phyloP scores from a whole-genome alignment of 352 stramenopile species.

The Phytophthora meadii region DNA sequence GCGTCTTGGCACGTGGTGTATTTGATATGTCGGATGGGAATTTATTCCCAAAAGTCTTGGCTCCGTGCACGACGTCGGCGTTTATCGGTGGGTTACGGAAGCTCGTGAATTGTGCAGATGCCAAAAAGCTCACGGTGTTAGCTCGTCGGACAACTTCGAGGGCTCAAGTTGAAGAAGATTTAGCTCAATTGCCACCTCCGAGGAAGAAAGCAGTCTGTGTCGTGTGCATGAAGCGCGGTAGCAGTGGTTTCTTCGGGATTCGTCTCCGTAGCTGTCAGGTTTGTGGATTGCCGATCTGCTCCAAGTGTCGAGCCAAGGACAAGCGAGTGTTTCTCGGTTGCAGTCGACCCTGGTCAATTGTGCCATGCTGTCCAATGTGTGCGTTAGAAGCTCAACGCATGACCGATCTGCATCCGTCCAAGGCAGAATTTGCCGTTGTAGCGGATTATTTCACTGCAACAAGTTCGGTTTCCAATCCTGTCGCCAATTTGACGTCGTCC shows the following conservation, averaged over 20 bases:
- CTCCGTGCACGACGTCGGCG: no score
- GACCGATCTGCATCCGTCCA: slow-evolving; percentile 29
- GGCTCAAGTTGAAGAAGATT: no score
- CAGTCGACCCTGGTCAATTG: slow-evolving; percentile 11
- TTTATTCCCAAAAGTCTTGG: no score
- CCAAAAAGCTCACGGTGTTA: no score
- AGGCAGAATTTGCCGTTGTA: slow-evolving; percentile 38
- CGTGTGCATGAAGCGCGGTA: slow-evolving; percentile 25
- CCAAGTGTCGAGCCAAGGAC: slow-evolving; percentile 19
- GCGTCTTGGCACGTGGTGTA: no score
- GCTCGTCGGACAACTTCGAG: no score
- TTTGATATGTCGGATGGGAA: no score
- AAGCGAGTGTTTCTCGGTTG: slow-evolving; percentile 35
- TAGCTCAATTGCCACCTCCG: slow-evolving; percentile 1
- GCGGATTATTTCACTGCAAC: slow-evolving; percentile 10
- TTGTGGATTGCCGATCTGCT: slow-evolving; percentile 18
- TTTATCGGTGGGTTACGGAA: no score
- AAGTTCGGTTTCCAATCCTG: neutral
- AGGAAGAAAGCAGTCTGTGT: slow-evolving; percentile 17
- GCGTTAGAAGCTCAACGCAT: slow-evolving; percentile 20
- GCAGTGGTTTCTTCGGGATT: neutral
- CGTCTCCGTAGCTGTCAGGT: slow-evolving; percentile 31
- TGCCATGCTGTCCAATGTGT: slow-evolving; percentile 42
- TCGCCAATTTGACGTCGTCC: neutral
- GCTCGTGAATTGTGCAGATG: no score